phyloP scores from a whole-genome alignment of 2,329 filamentous ascomycete species.

The Lithohypha guttulata region DNA sequence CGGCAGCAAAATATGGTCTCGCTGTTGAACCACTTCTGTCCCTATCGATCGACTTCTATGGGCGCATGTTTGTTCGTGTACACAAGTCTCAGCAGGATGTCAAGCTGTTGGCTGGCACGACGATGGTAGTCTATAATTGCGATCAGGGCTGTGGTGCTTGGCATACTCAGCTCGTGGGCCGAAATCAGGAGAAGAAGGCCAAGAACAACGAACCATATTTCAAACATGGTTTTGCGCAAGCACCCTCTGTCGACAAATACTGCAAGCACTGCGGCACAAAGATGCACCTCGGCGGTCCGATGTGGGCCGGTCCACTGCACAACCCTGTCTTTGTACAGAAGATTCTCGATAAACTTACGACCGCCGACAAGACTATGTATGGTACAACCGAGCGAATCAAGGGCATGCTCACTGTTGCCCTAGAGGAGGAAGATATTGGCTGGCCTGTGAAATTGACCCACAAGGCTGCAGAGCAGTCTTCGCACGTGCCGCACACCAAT shows the following conservation, averaged over 20 bases:
- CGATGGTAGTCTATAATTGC: conserved; percentile 87
- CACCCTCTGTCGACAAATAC: conserved; percentile 51
- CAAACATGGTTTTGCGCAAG: conserved; percentile 67
- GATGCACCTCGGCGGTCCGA: conserved; percentile 81
- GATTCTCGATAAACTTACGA: conserved; percentile 62
- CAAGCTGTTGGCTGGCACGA: conserved; percentile 82
- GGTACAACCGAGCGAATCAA: conserved; percentile 70
- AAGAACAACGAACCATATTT: conserved; percentile 64
- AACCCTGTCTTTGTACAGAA: conserved; percentile 70
- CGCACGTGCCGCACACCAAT: not conserved
- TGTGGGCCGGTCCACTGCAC: conserved; percentile 88
- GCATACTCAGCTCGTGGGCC: conserved; percentile 68
- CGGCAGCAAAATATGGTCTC: conserved; percentile 75
- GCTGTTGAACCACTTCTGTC: conserved; percentile 84
- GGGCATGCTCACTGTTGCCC: conserved; percentile 81
- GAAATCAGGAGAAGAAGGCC: conserved; percentile 54
- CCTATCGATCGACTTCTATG: conserved; percentile 92
- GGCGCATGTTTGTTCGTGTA: conserved; percentile 76
- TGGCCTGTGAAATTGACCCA: conserved; percentile 13
- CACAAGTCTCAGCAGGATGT: conserved; percentile 70
- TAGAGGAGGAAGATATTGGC: conserved; percentile 55
- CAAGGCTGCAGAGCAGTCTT: not conserved
- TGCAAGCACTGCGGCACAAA: conserved; percentile 80
- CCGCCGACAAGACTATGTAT: conserved; percentile 59
- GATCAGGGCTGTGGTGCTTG: conserved; percentile 86